Evolutionary conservation across 495 filamentous ascomycete species (phyloP), one percentile per base, ranked within the genome.

Genomic region (Talaromyces liani): DNA sequence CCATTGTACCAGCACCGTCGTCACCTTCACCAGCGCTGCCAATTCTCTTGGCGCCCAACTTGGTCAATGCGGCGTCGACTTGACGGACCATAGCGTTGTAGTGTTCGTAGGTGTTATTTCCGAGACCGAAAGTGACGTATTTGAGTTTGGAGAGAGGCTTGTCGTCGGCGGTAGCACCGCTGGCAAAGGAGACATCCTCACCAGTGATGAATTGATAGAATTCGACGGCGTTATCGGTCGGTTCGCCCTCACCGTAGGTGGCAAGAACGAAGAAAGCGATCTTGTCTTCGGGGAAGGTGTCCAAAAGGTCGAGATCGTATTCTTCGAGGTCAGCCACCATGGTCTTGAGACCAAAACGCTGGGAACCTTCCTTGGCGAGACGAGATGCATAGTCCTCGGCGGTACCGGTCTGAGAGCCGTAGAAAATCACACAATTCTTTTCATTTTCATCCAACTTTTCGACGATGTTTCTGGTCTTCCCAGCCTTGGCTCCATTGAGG

Each of bases 261-360:
- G 94, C 94, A 59, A 99, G 81, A 60, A 99, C 91, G 74, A 99
- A 98, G 74, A 98, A 86, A 60, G 90, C 91, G 56, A 98, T 76
- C 79, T 97, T 96, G 74, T 97, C 91, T 60, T 87, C 86, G 22
- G 92, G 89, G 69, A 98, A 87, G 33, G 85, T 79, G 75, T 98
- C 95, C 64, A 99, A 84, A 67, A 93, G 97, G 31, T 97, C 94
- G 72, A 87, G 98, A 75, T 98, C 95, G 73, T 96, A 99, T 64
- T 99, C 94, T 76, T 99, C 94, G 63, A 99, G 79, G 74, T 99
- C 95, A 55, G 93, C 94, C 7, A 96, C 91, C 93, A 99, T 97
- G 62, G 94, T 97, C 80, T 97, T 96, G 55, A 99, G 82, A 24
- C 95, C 94, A 70, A 96, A 99, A 60, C 94, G 84, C 71, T 93